Conservation (phyloP, 2,329 filamentous ascomycete genomes). For the Fusarium austroafricanum region DNA sequence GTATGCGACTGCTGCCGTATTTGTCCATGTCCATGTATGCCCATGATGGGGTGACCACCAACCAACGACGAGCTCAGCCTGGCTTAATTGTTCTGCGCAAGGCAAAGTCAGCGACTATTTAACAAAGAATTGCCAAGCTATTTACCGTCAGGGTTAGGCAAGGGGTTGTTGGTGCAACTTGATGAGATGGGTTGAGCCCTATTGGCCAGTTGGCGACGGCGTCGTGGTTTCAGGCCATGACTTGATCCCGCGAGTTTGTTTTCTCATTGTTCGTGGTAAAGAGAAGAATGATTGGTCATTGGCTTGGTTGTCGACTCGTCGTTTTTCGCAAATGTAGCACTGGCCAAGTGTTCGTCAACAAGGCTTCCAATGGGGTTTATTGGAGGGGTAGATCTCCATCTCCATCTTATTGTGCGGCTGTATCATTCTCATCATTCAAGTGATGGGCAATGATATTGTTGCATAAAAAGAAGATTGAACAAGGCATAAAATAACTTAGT, state of each 20-base stretch:
- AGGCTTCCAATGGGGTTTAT: not conserved
- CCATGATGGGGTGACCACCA: slow-evolving; percentile 1
- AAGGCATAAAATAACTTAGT: not conserved
- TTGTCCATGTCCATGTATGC: slow-evolving; percentile 6
- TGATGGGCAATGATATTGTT: not conserved
- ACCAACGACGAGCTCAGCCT: slow-evolving; percentile 19
- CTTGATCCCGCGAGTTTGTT: slow-evolving; percentile 1
- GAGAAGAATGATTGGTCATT: slow-evolving; percentile 34
- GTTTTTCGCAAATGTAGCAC: slow-evolving; percentile 42
- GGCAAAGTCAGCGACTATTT: slow-evolving; percentile 24
- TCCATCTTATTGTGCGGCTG: not conserved
- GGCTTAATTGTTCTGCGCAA: slow-evolving; percentile 11
- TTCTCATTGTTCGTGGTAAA: not conserved
- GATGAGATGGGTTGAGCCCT: slow-evolving; percentile 17
- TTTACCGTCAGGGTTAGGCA: slow-evolving; percentile 29
- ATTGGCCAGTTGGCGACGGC: slow-evolving; percentile 39
- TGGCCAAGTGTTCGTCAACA: slow-evolving; percentile 46
- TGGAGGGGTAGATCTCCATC: slow-evolving; percentile 15
- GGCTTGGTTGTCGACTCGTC: slow-evolving; percentile 32
- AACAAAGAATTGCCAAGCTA: slow-evolving; percentile 10
- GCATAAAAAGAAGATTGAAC: not conserved
- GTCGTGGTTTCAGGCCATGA: slow-evolving; percentile 18
- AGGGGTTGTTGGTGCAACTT: slow-evolving; percentile 33
- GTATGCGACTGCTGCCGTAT: slow-evolving; percentile 31
- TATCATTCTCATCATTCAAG: not conserved